These are phyloP conservation scores for Platanthera zijinensis DNA, from an alignment of 106 monocot genomes.

Conservation along the genomic window DNA sequence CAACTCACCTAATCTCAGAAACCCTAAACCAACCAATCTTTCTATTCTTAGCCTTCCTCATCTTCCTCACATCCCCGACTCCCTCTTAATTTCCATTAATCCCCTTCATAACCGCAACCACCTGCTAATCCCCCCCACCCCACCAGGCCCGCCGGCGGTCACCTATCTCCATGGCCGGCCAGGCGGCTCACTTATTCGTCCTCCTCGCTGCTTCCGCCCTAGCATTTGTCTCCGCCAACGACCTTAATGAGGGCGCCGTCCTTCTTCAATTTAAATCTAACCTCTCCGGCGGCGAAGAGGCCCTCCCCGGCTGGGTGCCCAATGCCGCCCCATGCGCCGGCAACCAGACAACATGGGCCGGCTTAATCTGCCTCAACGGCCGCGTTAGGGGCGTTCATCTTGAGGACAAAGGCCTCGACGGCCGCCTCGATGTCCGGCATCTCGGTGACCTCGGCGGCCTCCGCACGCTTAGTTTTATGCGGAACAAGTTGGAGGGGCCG, in stretches of 20 bases:
- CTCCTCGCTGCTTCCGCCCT: background rate
- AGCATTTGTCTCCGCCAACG: background rate
- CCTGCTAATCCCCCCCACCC: background rate
- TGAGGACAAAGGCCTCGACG: slow-evolving; percentile 25
- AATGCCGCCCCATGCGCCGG: slow-evolving; percentile 16
- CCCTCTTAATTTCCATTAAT: background rate
- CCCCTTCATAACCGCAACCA: background rate
- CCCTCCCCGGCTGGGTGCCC: slow-evolving; percentile 7
- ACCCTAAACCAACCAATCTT: background rate
- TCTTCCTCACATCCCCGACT: background rate
- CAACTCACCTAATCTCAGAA: no score
- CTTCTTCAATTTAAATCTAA: slow-evolving; percentile 24
- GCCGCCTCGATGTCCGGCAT: slow-evolving; percentile 8
- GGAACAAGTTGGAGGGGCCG: slow-evolving; percentile 33
- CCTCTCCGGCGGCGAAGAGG: slow-evolving; percentile 2
- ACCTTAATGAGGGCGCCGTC: slow-evolving; percentile 10
- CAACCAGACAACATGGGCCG: slow-evolving; percentile 19
- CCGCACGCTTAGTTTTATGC: slow-evolving; percentile 37
- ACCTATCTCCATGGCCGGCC: slow-evolving; percentile 8
- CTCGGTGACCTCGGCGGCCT: slow-evolving; percentile 16
- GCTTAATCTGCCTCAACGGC: slow-evolving; percentile 27
- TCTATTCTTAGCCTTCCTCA: background rate
- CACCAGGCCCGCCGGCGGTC: background rate
- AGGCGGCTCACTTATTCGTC: slow-evolving; percentile 11
- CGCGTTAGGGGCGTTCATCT: slow-evolving; percentile 23